These are phyloP conservation scores for Salix viminalis DNA, from an alignment of 345 rosid genomes.

Conservation along the genomic window DNA sequence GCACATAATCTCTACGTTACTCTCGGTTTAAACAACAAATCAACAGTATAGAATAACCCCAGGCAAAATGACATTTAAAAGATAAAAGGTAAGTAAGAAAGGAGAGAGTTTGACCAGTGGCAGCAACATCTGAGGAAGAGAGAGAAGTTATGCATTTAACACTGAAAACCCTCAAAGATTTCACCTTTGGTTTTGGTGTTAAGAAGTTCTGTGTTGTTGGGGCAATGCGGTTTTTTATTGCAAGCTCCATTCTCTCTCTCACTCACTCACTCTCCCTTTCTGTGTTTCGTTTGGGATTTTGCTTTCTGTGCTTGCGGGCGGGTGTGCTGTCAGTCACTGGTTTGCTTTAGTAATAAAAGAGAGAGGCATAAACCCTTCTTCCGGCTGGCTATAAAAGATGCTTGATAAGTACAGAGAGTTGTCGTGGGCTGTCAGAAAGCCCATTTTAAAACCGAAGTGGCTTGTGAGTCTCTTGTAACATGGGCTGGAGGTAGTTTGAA, in stretches of 20 bases:
- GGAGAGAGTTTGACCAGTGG: constrained; percentile 41
- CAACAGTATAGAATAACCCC: neutral
- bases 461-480: neutral
- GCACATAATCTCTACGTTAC: neutral
- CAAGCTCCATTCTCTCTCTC: constrained; percentile 5
- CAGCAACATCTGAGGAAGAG: constrained; percentile 35
- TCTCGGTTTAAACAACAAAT: neutral
- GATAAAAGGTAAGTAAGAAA: neutral
- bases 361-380: neutral
- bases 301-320: neutral
- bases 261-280: neutral
- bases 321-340: neutral
- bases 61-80: neutral
- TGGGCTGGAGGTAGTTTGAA: neutral
- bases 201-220: neutral
- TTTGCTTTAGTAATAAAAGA: neutral
- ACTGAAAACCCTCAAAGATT: constrained; percentile 23
- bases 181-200: neutral
- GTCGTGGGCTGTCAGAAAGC: neutral
- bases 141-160: constrained; percentile 52
- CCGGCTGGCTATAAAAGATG: neutral
- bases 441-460: neutral
- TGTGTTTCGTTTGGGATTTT: neutral
- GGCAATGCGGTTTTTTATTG: neutral
- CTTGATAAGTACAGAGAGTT: neutral